Evolutionary conservation across 1,284 basidiomycete species (phyloP), one percentile per base, ranked within the genome.

Genomic region (Tilletia horrida): DNA sequence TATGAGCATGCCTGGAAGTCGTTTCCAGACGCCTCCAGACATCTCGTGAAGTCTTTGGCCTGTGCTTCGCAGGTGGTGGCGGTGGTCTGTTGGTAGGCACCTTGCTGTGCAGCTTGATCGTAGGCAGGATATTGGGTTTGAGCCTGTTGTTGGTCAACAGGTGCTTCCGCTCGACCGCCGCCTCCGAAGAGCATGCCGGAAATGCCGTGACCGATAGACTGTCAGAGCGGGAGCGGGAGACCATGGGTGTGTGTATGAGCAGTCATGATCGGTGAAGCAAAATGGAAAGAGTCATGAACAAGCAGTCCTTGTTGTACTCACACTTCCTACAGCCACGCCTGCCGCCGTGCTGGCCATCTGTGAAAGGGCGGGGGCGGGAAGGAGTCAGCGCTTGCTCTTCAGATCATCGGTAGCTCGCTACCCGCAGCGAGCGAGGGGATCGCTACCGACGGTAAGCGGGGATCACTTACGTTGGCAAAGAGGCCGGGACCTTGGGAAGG

Each of bases 311-410:
- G n/a, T 6, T 48, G 45, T 4, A 48, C 55, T 59, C 29, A 59
- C 55, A 27, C 55, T 91, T 52, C 91, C 91, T 64, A 91, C 85
- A 6, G 91, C 91, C 48, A 93, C 91, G 70, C 89, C 90, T 66
- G 91, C 91, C 31, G 91, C 91, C 7, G 91, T 93, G 16, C 91
- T 91, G 65, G 91, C 91, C 90, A 93, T 93, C 81, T 71, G 31
- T 18, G 21, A 8, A 50, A 31, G 23, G n/a, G n/a, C n/a, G n/a
- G 35, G 4, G 35, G 35, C 35, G 35, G 21, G 62, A 44, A 50
- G n/a, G 48, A 16, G 43, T 21, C n/a, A 62, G 45, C 35, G 35
- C 35, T 40, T 40, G 6, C 11, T n/a, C n/a, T n/a, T n/a, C n/a
- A n/a, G n/a, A n/a, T n/a, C n/a, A n/a, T n/a, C n/a, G n/a, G n/a